A percentile compares a stretch with the other conserved stretches of the same genome.
phyloP scores from a whole-genome alignment of 163 green algal genomes.

The Scenedesmus sp. region DNA sequence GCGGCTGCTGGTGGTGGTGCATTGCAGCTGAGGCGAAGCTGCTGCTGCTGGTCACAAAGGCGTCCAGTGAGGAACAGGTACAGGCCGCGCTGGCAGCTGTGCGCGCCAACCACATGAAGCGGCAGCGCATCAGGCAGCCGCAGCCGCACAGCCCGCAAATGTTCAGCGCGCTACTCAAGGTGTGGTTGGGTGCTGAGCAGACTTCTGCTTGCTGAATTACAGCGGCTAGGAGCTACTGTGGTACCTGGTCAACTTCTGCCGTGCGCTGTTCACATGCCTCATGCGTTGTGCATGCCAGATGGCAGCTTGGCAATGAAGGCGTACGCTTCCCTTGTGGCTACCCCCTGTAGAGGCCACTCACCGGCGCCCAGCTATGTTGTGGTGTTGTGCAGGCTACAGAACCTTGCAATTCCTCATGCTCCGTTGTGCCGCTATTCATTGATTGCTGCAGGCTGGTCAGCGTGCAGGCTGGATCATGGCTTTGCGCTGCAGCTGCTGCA shows the following conservation, averaged over 20 bases:
- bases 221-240: neutral
- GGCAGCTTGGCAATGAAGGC: too few species aligned
- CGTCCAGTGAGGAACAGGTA: slow-evolving; percentile 3
- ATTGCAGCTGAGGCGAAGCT: slow-evolving; percentile 28
- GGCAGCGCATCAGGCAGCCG: slow-evolving; percentile 10
- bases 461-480: neutral
- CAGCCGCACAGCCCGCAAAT: neutral
- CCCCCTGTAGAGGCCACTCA: too few species aligned
- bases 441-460: slow-evolving; percentile 4
- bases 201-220: neutral
- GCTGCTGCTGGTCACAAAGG: slow-evolving; percentile 36
- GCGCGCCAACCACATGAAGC: slow-evolving; percentile 23
- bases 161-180: slow-evolving; percentile 21
- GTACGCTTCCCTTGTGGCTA: too few species aligned
- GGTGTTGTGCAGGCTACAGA: too few species aligned
- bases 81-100: neutral
- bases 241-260: neutral
- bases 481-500: slow-evolving; percentile 43
- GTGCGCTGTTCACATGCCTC: too few species aligned
- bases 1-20: too few species aligned
- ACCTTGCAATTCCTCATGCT: neutral
- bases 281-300: too few species aligned
- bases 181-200: neutral
- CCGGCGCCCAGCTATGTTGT: too few species aligned
- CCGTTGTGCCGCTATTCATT: neutral